Evolutionary conservation across 2,329 filamentous ascomycete genomes (phyloP).

Genomic region (Byssoonygena ceratinophila): DNA sequence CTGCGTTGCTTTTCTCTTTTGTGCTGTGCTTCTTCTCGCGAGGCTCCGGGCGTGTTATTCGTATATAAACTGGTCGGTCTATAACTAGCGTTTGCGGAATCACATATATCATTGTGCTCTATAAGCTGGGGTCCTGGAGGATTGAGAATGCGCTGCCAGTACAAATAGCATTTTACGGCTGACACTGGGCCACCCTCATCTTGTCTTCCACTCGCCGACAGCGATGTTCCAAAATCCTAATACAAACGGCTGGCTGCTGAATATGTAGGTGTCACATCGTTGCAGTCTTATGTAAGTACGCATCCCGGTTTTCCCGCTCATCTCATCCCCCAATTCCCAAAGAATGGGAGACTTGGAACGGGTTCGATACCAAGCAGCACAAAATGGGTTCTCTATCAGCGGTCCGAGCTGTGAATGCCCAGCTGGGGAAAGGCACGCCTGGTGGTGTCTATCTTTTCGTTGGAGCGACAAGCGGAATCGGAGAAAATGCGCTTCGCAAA

Average conservation of each 20-base stretch:
- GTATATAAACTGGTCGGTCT: not conserved
- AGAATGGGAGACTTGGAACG: no score
- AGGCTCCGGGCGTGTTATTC: not conserved
- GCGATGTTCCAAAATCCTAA: no score
- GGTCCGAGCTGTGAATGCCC: not conserved
- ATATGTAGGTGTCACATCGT: no score
- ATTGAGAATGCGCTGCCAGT: no score
- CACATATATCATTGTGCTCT: not conserved
- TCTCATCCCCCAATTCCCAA: no score
- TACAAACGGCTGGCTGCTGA: no score
- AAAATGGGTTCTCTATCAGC: not conserved
- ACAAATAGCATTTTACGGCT: no score
- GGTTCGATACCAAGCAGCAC: not conserved
- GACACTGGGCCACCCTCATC: no score
- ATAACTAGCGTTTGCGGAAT: conserved; percentile 1
- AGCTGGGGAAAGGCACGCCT: not conserved
- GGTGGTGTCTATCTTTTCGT: not conserved
- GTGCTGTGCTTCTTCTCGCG: not conserved
- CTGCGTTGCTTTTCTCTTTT: not conserved
- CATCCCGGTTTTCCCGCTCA: no score
- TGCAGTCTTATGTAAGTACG: no score
- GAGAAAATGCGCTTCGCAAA: not conserved
- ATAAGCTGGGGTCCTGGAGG: no score
- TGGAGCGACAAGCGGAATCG: not conserved
- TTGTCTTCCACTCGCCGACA: no score